Percentiles rank a stretch among this genome's conserved stretches.
Evolutionary conservation across 306 rosid genomes (phyloP).

Genomic region (Lupinus albus): DNA sequence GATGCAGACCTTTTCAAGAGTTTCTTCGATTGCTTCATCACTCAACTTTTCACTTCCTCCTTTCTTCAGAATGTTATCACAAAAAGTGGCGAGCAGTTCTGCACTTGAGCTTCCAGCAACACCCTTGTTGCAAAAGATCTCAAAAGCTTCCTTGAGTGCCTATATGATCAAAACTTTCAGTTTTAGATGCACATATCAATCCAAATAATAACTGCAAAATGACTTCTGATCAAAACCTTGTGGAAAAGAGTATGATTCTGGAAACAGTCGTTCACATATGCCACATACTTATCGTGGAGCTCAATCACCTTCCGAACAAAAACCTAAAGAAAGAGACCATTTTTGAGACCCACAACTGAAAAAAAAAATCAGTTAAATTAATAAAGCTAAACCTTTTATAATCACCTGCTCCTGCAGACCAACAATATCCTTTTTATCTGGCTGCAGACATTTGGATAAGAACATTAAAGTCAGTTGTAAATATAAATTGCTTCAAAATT

Average conservation of each 20-base stretch:
- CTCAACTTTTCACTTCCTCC: slow-evolving; percentile 96
- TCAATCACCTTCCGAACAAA: slow-evolving; percentile 85
- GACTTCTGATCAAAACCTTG: slow-evolving; percentile 62
- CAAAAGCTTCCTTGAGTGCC: slow-evolving; percentile 97
- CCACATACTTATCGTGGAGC: slow-evolving; percentile 85
- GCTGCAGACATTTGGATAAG: slow-evolving; percentile 55
- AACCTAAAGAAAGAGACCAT: slow-evolving; percentile 59
- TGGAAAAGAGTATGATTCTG: slow-evolving; percentile 90
- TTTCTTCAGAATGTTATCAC: slow-evolving; percentile 95
- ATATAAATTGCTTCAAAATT: slow-evolving; percentile 28
- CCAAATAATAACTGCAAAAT: slow-evolving; percentile 20
- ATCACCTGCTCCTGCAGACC: slow-evolving; percentile 81
- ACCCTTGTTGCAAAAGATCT: slow-evolving; percentile 83
- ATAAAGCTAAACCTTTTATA: neutral
- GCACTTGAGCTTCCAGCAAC: slow-evolving; percentile 90
- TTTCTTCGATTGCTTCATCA: slow-evolving; percentile 94
- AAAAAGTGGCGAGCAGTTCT: slow-evolving; percentile 87
- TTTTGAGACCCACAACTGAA: slow-evolving; percentile 39
- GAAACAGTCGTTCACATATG: slow-evolving; percentile 81
- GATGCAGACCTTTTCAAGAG: slow-evolving; percentile 77
- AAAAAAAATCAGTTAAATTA: slow-evolving; percentile 12
- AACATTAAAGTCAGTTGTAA: slow-evolving; percentile 37
- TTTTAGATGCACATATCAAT: slow-evolving; percentile 16
- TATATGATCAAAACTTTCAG: slow-evolving; percentile 41
- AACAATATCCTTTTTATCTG: slow-evolving; percentile 76